phyloP scores from a whole-genome alignment of 1,284 basidiomycete genomes.

The Gymnopus androsaceus region DNA sequence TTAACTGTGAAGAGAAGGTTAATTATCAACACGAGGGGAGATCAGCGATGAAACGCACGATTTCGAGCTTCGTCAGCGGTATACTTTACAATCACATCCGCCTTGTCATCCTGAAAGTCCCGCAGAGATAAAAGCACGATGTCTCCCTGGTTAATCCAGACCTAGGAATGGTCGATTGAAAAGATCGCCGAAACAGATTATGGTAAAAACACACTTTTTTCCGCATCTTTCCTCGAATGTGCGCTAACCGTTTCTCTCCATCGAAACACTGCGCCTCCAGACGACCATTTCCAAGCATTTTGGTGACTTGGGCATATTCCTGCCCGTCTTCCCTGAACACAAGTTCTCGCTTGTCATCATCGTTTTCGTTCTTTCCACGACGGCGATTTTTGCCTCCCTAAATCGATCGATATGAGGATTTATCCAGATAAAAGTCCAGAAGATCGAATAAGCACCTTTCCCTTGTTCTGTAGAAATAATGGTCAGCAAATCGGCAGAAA shows the following conservation, averaged over 20 bases:
- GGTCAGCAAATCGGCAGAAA: constrained; percentile 22
- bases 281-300: constrained; percentile 99
- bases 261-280: constrained; percentile 98
- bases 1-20: constrained; percentile 60
- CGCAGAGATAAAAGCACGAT: constrained; percentile 96
- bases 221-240: constrained; percentile 98
- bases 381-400: constrained; percentile 99
- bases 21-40: constrained; percentile 2
- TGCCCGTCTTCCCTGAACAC: constrained; percentile 99
- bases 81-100: constrained; percentile 99
- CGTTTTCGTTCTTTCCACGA: constrained; percentile 99
- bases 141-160: constrained; percentile 99
- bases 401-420: constrained; percentile 4
- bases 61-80: constrained; percentile 93
- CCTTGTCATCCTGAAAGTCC: constrained; percentile 99
- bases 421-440: neutral
- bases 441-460: constrained; percentile 55
- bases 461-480: constrained; percentile 68
- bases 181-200: neutral
- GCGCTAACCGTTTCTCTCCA: constrained; percentile 95
- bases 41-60: constrained; percentile 43
- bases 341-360: constrained; percentile 97
- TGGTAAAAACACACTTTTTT: constrained; percentile 79
- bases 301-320: constrained; percentile 97
- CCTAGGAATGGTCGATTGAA: constrained; percentile 41